Evolutionary conservation across 768 basidiomycete genomes (phyloP), one percentile per base, ranked within the genome.

Genomic region (Xerocomus spinulosus): DNA sequence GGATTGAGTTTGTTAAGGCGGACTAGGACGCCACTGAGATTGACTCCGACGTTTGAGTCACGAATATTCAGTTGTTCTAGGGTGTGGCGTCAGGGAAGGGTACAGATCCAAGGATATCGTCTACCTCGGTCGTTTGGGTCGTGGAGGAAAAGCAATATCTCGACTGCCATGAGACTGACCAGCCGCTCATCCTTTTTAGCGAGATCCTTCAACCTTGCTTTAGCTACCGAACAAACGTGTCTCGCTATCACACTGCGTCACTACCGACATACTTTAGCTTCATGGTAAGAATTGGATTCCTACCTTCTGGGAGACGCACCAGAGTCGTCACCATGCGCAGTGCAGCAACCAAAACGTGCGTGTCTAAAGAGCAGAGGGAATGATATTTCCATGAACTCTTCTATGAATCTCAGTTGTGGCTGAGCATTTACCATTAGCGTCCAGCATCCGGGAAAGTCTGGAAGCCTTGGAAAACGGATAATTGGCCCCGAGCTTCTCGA

Each of bases 121-220:
- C 3, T 37, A 50, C 59, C 21, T 25, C 1, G 44, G 0, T 59
- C 54, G 3, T 12, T 9, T 3, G 26, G 26, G 26, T 20, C 26
- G 3, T 46, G 49, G 10, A 62, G 28, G 5, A 29, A 46, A 21
- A 62, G 50, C 8, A 42, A 29, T 33, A 59, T 51, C 20, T 59
- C 57, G 2, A 59, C 54, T 14, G 60, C 56, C 4, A 61, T 48
- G 18, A 44, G 43, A 34, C 60, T 51, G n/a, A 62, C 30, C 3
- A 49, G 32, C 20, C 45, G 20, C 0, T 44, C 45, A 4, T 45
- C 1, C 14, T 37, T 56, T 26, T 9, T 29, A 6, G 60, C 54
- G 14, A 61, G 34, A 23, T 52, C 21, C 20, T 29, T 46, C 17
- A 61, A 26, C 29, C 53, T 54, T 5, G 48, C 37, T 23, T 41